A percentile compares a stretch with the other conserved stretches of the same genome.
phyloP scores from a whole-genome alignment of 345 rosid genomes.

The Limnanthes douglasii region DNA sequence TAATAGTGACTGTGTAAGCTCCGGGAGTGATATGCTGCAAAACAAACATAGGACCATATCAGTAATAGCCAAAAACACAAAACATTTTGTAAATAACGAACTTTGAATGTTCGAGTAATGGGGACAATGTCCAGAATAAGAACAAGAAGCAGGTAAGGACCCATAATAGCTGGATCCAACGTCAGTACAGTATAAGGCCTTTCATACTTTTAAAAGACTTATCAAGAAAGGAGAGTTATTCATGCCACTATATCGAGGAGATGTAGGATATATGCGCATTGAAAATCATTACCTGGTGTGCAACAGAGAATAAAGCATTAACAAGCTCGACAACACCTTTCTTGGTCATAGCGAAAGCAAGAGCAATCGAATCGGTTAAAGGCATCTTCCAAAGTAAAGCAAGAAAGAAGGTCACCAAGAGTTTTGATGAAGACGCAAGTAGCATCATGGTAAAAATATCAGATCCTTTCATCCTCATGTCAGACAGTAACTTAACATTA shows the following conservation, averaged over 20 bases:
- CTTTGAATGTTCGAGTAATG: conserved; percentile 20
- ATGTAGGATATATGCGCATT: too few relatives aligned
- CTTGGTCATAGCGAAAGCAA: too few relatives aligned
- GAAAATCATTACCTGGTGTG: not conserved
- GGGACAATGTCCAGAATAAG: too few relatives aligned
- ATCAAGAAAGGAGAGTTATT: too few relatives aligned
- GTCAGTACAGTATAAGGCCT: too few relatives aligned
- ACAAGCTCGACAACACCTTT: too few relatives aligned
- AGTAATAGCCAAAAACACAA: conserved; percentile 6
- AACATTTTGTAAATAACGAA: conserved; percentile 8
- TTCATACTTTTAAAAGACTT: too few relatives aligned
- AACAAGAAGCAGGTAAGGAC: too few relatives aligned
- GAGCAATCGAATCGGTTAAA: conserved; percentile 10
- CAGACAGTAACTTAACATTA: conserved; percentile 3
- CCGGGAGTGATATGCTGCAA: not conserved
- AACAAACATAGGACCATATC: too few relatives aligned
- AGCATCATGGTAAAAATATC: too few relatives aligned
- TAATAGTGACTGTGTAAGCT: conserved; percentile 3
- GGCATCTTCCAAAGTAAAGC: conserved; percentile 14
- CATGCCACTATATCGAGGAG: conserved; percentile 14
- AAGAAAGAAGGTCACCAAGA: conserved; percentile 1
- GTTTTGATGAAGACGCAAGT: not conserved
- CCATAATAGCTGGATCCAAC: too few relatives aligned
- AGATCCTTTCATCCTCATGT: too few relatives aligned
- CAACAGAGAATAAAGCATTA: conserved; percentile 7